phyloP scores from a whole-genome alignment of 305 asterid genomes.

The Andrographis paniculata region DNA sequence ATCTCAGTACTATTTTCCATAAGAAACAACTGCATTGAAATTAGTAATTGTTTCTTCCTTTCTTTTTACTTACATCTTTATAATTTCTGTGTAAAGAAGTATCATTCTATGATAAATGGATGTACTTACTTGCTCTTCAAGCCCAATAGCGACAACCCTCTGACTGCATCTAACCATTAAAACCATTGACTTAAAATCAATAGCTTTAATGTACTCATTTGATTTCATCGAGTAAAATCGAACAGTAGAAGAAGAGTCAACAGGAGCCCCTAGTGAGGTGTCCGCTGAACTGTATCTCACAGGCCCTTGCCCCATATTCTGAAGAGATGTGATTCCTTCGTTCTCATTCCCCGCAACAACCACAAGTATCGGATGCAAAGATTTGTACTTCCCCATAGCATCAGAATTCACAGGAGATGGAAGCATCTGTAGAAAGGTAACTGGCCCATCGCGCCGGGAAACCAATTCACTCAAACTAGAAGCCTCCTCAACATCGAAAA shows the following conservation, averaged over 20 bases:
- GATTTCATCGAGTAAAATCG: slow-evolving; percentile 89
- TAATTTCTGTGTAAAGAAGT: background rate
- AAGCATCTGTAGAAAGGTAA: slow-evolving; percentile 79
- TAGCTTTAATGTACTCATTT: slow-evolving; percentile 71
- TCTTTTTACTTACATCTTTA: background rate
- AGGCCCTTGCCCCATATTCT: slow-evolving; percentile 26
- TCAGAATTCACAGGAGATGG: slow-evolving; percentile 63
- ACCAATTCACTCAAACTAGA: slow-evolving; percentile 74
- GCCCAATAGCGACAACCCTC: slow-evolving; percentile 86
- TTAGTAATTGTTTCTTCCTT: background rate
- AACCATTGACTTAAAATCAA: slow-evolving; percentile 79
- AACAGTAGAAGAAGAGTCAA: slow-evolving; percentile 68
- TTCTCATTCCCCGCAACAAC: slow-evolving; percentile 75
- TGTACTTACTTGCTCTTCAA: slow-evolving; percentile 75
- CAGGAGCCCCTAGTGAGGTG: slow-evolving; percentile 41
- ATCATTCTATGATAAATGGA: background rate
- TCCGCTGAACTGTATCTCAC: slow-evolving; percentile 36
- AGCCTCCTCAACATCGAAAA: slow-evolving; percentile 86
- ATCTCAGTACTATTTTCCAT: no score
- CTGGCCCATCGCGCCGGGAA: slow-evolving; percentile 94
- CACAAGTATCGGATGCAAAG: slow-evolving; percentile 67
- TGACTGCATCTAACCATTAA: slow-evolving; percentile 91
- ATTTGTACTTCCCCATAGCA: slow-evolving; percentile 47
- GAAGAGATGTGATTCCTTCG: slow-evolving; percentile 25
- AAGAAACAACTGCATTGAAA: background rate